These are phyloP conservation scores for Monilinia vaccinii-corymbosi DNA, from an alignment of 2,329 filamentous ascomycete genomes.

Conservation along the genomic window DNA sequence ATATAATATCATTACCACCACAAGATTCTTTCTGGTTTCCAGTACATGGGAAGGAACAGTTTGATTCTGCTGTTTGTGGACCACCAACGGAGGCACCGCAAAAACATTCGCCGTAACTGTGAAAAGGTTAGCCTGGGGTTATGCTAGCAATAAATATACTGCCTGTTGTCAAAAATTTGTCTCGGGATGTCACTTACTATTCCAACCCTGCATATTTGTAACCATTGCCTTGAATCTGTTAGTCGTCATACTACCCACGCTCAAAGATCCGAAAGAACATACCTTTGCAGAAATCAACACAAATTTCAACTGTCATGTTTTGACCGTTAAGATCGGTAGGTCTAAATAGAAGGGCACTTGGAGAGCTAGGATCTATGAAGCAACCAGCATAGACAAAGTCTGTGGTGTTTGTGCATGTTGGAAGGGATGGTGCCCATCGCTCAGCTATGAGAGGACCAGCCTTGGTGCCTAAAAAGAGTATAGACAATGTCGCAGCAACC, in stretches of 20 bases:
- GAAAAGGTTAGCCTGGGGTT: not conserved
- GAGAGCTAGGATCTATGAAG: slow-evolving; percentile 24
- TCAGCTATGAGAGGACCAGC: slow-evolving; percentile 12
- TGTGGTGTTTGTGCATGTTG: slow-evolving; percentile 27
- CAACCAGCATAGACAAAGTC: slow-evolving; percentile 31
- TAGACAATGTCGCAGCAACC: slow-evolving; percentile 19
- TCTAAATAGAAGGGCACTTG: slow-evolving; percentile 26
- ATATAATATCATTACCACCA: slow-evolving; percentile 23
- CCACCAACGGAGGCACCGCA: slow-evolving; percentile 31
- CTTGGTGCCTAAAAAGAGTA: slow-evolving; percentile 17
- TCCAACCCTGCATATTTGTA: slow-evolving; percentile 31
- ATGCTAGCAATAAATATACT: not conserved
- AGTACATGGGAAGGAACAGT: slow-evolving; percentile 23
- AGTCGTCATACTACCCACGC: not conserved
- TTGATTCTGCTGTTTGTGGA: slow-evolving; percentile 17
- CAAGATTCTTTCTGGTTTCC: slow-evolving; percentile 22
- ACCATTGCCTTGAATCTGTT: slow-evolving; percentile 23
- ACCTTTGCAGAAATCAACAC: slow-evolving; percentile 32
- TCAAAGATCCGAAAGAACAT: not conserved
- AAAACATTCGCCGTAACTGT: slow-evolving; percentile 25
- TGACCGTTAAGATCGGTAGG: slow-evolving; percentile 21
- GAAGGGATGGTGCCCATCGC: slow-evolving; percentile 18
- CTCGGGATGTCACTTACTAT: slow-evolving; percentile 17
- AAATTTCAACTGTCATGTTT: slow-evolving; percentile 31
- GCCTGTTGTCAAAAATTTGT: not conserved